Percentiles rank a stretch among this genome's conserved stretches.
phyloP scores from a whole-genome alignment of 192 early-diverging fungal genomes.

The Blastocladiella britannica region DNA sequence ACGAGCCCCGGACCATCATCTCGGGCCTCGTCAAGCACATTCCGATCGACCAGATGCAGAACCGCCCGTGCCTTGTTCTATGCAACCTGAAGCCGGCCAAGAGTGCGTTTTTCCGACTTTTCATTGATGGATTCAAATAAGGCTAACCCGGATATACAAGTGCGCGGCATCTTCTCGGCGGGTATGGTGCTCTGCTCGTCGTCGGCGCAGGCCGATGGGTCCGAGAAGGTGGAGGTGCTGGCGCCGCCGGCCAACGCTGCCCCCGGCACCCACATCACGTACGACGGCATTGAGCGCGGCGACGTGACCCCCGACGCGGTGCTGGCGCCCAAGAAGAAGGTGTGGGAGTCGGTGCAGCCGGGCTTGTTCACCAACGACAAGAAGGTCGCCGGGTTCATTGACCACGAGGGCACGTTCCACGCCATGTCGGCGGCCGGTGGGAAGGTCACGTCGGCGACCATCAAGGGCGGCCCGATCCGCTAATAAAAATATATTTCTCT shows the following conservation, averaged over 20 bases:
- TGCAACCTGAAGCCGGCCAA: slow-evolving; percentile 87
- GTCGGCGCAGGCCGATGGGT: slow-evolving; percentile 49
- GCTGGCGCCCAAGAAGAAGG: slow-evolving; percentile 96
- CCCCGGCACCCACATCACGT: slow-evolving; percentile 79
- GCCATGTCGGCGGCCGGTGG: slow-evolving; percentile 4
- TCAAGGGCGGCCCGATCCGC: slow-evolving; percentile 9
- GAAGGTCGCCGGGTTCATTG: slow-evolving; percentile 12
- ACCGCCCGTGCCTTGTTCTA: slow-evolving; percentile 46
- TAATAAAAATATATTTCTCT: no score
- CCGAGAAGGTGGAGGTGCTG: slow-evolving; percentile 84
- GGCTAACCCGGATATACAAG: no score
- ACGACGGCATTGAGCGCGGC: slow-evolving; percentile 77
- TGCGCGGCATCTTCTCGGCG: slow-evolving; percentile 86
- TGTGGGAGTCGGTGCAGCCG: slow-evolving; percentile 91
- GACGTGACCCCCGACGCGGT: slow-evolving; percentile 56
- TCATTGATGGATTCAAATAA: slow-evolving; percentile 4
- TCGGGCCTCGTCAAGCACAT: slow-evolving; percentile 83
- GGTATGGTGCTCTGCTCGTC: slow-evolving; percentile 94
- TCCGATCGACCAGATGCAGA: slow-evolving; percentile 69
- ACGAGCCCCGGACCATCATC: slow-evolving; percentile 62
- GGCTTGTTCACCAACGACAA: slow-evolving; percentile 52
- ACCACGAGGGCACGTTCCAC: slow-evolving; percentile 3
- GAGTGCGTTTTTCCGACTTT: no score
- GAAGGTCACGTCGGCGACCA: slow-evolving; percentile 5
- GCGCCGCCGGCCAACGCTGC: slow-evolving; percentile 61